phyloP scores from a whole-genome alignment of 2,329 filamentous ascomycete genomes.

The Ceratocystis ficicola region DNA sequence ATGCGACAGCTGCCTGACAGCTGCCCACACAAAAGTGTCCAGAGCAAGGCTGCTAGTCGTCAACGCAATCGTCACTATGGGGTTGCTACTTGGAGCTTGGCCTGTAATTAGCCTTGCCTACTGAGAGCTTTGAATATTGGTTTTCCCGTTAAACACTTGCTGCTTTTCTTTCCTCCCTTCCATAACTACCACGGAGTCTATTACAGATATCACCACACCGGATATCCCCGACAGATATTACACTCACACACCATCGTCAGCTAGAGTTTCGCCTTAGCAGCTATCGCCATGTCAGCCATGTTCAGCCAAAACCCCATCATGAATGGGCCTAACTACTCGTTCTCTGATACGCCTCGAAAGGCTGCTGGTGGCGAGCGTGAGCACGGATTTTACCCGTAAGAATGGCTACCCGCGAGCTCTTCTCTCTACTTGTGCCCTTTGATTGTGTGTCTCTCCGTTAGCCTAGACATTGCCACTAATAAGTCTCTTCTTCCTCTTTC shows the following conservation, averaged over 20 bases:
- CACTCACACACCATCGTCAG: not conserved
- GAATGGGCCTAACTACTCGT: conserved; percentile 58
- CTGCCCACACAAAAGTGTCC: not conserved
- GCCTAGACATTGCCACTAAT: not conserved
- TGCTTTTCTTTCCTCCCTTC: not conserved
- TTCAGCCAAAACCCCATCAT: conserved; percentile 58
- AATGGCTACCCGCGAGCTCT: not conserved
- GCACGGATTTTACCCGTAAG: conserved; percentile 88
- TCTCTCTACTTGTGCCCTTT: no score
- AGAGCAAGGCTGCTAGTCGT: conserved; percentile 40
- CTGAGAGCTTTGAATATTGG: conserved; percentile 12
- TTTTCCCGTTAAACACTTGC: not conserved
- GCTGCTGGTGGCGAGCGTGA: conserved; percentile 43
- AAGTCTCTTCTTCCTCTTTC: conserved; percentile 17
- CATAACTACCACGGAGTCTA: not conserved
- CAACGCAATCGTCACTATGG: conserved; percentile 20
- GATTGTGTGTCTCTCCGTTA: not conserved
- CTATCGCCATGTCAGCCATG: conserved; percentile 45
- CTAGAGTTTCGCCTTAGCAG: not conserved
- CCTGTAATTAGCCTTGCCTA: not conserved
- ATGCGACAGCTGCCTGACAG: not conserved
- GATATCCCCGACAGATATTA: not conserved
- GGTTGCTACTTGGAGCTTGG: not conserved
- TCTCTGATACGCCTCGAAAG: conserved; percentile 46
- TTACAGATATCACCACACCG: not conserved